Evolutionary conservation across 805 yeast genomes (phyloP), one percentile per base, ranked within the genome.

Genomic region (Peterozyma xylosa): DNA sequence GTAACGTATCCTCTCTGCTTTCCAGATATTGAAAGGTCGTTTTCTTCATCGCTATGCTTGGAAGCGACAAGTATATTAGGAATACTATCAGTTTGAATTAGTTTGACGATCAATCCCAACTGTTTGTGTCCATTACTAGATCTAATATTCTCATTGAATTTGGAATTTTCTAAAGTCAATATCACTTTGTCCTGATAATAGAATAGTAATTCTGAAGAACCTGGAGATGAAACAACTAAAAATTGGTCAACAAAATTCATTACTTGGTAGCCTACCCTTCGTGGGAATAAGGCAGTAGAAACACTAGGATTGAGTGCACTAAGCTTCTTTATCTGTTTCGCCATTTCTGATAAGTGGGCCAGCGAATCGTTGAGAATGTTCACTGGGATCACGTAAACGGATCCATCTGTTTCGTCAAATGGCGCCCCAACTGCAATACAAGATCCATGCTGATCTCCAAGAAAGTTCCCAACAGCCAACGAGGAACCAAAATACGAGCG

Each of bases 361-460:
- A 21, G 27, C 7, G 27, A 21, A 7, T 21, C 27, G 27, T 21
- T 21, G 27, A 21, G 27, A 21, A 21, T 21, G 27, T 7, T 21
- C 7, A 21, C 27, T 1, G 77, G 72, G 2, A 75, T 48, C 5
- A 75, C 50, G 48, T 73, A 75, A 0, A 73, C 65, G 0, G 76
- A 59, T 0, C 80, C 80, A 14, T 42, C 37, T 0, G 38, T 34
- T 10, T 67, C 71, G 44, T 76, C 80, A 45, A 56, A 64, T 2
- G 75, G 76, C 2, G 83, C 70, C 1, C 80, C 70, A 2, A 78
- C 63, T 0, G 80, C 82, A 5, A 77, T 38, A 11, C 74, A 66
- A 1, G 41, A 42, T 10, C 50, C 54, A 27, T 60, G 58, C 6
- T 57, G 59, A 11, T 58, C 56, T 5, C 60, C 57, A 9, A 67